Percentiles rank a stretch among this genome's conserved stretches.
Evolutionary conservation across 148 eudicot species (phyloP).

Genomic region (Vaccinium macrocarpon): DNA sequence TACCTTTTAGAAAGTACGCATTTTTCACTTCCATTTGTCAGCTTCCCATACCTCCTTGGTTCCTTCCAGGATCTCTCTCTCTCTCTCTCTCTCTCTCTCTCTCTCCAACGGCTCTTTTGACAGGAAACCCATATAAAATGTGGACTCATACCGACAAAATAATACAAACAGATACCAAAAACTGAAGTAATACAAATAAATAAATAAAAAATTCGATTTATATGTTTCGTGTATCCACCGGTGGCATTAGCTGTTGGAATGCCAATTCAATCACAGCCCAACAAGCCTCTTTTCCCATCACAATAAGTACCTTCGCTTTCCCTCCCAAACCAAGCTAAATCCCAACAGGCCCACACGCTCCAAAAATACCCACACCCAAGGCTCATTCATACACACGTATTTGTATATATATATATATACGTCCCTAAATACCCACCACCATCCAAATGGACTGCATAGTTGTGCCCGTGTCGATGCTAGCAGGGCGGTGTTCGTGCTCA

Average conservation of each 20-base stretch:
- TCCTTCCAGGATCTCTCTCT: not conserved
- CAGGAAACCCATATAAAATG: not conserved
- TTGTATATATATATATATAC: not conserved
- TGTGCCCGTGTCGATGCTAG: slow-evolving; percentile 36
- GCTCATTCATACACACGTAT: not conserved
- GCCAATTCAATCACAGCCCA: not conserved
- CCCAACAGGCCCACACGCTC: not conserved
- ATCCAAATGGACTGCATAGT: slow-evolving; percentile 39
- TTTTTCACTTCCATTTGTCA: not conserved
- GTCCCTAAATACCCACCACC: not conserved
- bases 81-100: not conserved
- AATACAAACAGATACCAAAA: not conserved
- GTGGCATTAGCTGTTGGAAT: not conserved
- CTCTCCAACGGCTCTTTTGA: not conserved
- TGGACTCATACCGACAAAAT: not conserved
- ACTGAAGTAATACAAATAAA: not conserved
- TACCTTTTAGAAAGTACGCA: no score
- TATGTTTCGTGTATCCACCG: not conserved
- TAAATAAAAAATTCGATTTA: not conserved
- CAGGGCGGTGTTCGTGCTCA: slow-evolving; percentile 38
- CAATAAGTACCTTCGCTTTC: not conserved
- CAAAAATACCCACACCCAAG: not conserved
- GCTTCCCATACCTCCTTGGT: not conserved
- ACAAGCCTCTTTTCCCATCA: not conserved
- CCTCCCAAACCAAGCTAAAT: not conserved